These are phyloP conservation scores for Peniophora sp. DNA, from an alignment of 1,284 basidiomycete species.

Conservation along the genomic window DNA sequence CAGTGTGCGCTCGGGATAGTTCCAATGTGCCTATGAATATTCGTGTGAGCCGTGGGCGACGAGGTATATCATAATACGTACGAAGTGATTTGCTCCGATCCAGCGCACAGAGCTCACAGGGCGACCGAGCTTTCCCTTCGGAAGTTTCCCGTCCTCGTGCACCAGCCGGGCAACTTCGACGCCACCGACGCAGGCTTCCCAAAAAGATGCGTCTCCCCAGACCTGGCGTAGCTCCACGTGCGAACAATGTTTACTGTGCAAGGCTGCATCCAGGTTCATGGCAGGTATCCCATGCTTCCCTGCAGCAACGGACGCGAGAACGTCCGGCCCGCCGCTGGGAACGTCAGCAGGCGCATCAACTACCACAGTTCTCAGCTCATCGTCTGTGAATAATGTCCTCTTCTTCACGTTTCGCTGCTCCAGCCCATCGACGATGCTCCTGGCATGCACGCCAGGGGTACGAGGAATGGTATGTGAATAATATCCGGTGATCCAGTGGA, in stretches of 20 bases:
- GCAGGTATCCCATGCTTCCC: not conserved
- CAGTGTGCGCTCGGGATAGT: too few species aligned
- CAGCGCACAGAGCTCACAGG: not conserved
- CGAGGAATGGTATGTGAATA: not conserved
- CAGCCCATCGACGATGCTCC: not conserved
- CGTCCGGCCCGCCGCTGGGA: not conserved
- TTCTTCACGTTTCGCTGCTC: not conserved
- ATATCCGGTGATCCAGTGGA: not conserved
- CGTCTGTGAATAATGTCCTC: not conserved
- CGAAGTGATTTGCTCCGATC: not conserved
- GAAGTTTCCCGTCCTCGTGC: not conserved
- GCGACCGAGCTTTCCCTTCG: not conserved
- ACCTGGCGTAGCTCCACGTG: not conserved
- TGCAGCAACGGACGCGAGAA: not conserved
- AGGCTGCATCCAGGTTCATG: too few species aligned
- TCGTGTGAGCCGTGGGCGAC: too few species aligned
- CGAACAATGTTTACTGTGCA: not conserved
- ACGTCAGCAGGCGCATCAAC: not conserved
- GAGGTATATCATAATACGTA: not conserved
- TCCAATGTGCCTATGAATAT: too few species aligned
- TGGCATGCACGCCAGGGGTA: not conserved
- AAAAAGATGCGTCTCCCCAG: not conserved
- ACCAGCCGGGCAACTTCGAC: not conserved
- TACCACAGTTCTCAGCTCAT: not conserved
- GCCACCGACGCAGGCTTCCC: not conserved